phyloP scores from a whole-genome alignment of 495 filamentous ascomycete genomes.

The Podospora anserina region DNA sequence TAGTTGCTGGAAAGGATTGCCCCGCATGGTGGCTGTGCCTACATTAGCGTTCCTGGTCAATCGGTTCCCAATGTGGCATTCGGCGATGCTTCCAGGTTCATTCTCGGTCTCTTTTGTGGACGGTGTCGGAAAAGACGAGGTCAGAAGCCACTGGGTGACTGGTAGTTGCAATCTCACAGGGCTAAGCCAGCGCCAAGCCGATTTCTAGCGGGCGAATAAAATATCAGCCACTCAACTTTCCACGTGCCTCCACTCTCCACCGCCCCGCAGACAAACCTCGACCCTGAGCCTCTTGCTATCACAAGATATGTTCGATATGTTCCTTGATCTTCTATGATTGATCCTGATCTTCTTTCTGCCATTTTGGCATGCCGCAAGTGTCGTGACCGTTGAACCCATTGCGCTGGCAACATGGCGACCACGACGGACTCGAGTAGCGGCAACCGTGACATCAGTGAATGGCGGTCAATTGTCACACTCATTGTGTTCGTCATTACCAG shows the following conservation, averaged over 20 bases:
- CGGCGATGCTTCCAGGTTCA: not conserved
- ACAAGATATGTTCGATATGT: not conserved
- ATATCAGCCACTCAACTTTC: slow-evolving; percentile 5
- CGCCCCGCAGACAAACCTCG: not conserved
- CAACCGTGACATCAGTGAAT: slow-evolving; percentile 45
- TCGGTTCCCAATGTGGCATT: not conserved
- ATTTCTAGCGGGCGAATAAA: not conserved
- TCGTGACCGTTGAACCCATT: not conserved
- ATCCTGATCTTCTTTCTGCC: not conserved
- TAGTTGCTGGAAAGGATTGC: not conserved
- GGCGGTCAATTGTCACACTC: slow-evolving; percentile 62
- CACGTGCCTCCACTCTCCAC: slow-evolving; percentile 12
- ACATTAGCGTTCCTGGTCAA: not conserved
- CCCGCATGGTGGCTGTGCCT: not conserved
- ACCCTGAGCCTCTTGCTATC: not conserved
- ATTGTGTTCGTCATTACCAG: slow-evolving; percentile 62
- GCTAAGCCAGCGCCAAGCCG: not conserved
- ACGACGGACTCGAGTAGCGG: slow-evolving; percentile 6
- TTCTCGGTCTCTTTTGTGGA: not conserved
- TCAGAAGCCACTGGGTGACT: not conserved
- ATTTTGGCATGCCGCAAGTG: not conserved
- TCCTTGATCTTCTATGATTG: not conserved
- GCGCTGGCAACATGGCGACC: slow-evolving; percentile 21
- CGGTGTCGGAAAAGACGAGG: not conserved
- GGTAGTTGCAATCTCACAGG: not conserved